phyloP scores from a whole-genome alignment of 2,329 filamentous ascomycete genomes.

The Amauroascus verrucosus region DNA sequence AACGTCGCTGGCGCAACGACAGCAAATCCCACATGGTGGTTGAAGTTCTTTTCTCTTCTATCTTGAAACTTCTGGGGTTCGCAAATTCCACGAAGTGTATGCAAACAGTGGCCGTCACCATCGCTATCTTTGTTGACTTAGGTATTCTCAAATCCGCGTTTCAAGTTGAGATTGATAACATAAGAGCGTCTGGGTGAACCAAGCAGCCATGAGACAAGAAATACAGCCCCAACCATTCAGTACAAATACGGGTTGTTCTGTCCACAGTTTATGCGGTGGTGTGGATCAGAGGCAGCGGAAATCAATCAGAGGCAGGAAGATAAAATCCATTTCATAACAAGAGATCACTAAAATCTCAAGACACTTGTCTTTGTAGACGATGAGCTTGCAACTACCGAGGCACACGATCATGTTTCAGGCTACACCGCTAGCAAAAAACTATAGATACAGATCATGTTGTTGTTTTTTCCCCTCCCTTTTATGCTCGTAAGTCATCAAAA shows the following conservation, averaged over 20 bases:
- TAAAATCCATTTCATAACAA: background rate
- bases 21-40: background rate
- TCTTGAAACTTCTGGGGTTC: background rate
- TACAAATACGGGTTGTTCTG: too few species aligned
- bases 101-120: too few species aligned
- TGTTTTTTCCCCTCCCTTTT: background rate
- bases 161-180: too few species aligned
- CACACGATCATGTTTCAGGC: slow-evolving; percentile 2
- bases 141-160: too few species aligned
- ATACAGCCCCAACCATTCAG: too few species aligned
- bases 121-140: too few species aligned
- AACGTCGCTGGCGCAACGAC: background rate
- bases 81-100: background rate
- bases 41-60: background rate
- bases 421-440: slow-evolving; percentile 1
- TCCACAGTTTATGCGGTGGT: too few species aligned
- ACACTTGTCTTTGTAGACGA: background rate
- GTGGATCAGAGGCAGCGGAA: too few species aligned
- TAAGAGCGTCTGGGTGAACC: too few species aligned
- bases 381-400: slow-evolving; percentile 7
- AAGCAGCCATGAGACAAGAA: too few species aligned
- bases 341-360: background rate
- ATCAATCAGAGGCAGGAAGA: background rate
- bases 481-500: background rate
- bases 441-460: background rate